phyloP scores from a whole-genome alignment of 208 protist species.

The Crithidia brevicula region DNA sequence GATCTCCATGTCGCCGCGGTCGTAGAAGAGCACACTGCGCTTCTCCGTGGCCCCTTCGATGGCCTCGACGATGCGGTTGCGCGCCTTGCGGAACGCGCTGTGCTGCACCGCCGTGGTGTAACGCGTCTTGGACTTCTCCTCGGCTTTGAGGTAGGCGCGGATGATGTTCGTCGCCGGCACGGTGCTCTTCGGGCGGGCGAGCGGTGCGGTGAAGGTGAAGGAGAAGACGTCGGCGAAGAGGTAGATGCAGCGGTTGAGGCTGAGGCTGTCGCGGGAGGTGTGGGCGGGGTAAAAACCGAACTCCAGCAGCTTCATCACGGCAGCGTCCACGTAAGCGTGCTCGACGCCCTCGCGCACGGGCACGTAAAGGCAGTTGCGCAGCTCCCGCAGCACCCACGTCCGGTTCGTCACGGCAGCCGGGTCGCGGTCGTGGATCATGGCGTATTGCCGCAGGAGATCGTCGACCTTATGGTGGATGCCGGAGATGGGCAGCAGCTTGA shows the following conservation, averaged over 20 bases:
- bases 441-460: constrained; percentile 79
- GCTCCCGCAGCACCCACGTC: constrained; percentile 84
- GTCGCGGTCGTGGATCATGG: constrained; percentile 50
- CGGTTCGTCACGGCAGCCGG: constrained; percentile 69
- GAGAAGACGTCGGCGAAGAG: constrained; percentile 86
- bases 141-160: constrained; percentile 58
- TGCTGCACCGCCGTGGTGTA: constrained; percentile 74
- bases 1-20: constrained; percentile 79
- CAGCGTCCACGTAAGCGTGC: constrained; percentile 75
- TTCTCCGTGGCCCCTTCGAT: constrained; percentile 54
- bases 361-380: constrained; percentile 79
- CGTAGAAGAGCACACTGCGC: constrained; percentile 89
- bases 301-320: constrained; percentile 55
- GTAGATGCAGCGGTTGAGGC: constrained; percentile 83
- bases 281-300: constrained; percentile 72
- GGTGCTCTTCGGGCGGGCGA: constrained; percentile 63
- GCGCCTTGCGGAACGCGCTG: constrained; percentile 69
- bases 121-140: constrained; percentile 63
- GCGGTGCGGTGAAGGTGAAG: constrained; percentile 66
- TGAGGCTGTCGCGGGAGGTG: constrained; percentile 56
- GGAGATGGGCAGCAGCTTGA: constrained; percentile 60
- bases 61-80: constrained; percentile 86
- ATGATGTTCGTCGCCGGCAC: constrained; percentile 59
- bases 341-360: constrained; percentile 62
- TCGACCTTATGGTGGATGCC: constrained; percentile 71